phyloP scores from a whole-genome alignment of 768 basidiomycete species.

The Clathrus columnatus region DNA sequence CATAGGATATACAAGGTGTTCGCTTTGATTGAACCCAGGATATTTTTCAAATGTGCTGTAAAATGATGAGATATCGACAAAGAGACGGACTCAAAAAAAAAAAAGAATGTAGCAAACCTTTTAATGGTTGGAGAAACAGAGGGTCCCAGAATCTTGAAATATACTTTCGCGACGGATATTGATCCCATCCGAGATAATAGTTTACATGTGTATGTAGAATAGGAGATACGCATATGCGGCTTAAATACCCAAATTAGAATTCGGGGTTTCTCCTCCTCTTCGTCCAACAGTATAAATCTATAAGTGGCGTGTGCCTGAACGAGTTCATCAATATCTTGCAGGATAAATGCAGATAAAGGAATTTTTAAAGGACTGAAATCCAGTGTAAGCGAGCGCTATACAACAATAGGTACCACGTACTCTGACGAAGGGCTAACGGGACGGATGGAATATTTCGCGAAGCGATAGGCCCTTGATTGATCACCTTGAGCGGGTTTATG shows the following conservation, averaged over 20 bases:
- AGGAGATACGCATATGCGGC: constrained; percentile 74
- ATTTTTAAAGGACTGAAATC: constrained; percentile 28
- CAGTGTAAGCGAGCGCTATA: neutral
- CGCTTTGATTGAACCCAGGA: constrained; percentile 82
- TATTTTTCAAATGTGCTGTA: constrained; percentile 55
- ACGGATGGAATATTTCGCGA: constrained; percentile 80
- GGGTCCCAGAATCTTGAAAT: constrained; percentile 73
- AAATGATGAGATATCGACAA: neutral
- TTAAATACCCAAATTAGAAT: constrained; percentile 93
- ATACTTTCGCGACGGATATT: constrained; percentile 69
- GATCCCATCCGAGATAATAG: constrained; percentile 53
- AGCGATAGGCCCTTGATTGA: constrained; percentile 44
- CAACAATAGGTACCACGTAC: constrained; percentile 35
- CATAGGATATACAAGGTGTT: constrained; percentile 77
- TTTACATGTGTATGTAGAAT: constrained; percentile 46
- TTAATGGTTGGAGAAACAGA: constrained; percentile 43
- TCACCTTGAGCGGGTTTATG: constrained; percentile 27
- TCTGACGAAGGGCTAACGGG: constrained; percentile 52
- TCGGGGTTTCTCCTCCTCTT: constrained; percentile 71
- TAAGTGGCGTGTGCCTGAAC: constrained; percentile 90
- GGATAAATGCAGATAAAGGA: constrained; percentile 81
- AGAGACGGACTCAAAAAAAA: neutral
- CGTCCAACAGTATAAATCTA: constrained; percentile 82
- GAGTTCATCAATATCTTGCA: constrained; percentile 86
- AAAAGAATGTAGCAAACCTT: constrained; percentile 30